phyloP scores from a whole-genome alignment of 2,329 filamentous ascomycete species.

The Uncinocarpus reesii region DNA sequence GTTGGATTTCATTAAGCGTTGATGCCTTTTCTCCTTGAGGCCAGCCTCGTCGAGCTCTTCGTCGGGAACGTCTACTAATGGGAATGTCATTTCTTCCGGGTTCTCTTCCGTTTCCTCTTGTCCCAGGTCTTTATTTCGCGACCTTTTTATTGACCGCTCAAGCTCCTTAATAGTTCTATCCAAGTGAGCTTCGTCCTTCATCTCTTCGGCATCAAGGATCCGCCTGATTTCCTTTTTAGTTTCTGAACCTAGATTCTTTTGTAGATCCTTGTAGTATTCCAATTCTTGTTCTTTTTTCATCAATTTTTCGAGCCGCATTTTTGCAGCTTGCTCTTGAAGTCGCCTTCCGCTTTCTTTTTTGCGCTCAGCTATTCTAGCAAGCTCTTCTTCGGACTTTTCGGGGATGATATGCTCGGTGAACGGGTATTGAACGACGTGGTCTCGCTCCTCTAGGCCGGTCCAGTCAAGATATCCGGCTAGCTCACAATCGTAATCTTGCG shows the following conservation, averaged over 20 bases:
- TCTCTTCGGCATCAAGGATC: constrained; percentile 76
- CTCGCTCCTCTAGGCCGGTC: constrained; percentile 80
- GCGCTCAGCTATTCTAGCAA: constrained; percentile 80
- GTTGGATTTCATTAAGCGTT: constrained; percentile 86
- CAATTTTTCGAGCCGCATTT: constrained; percentile 90
- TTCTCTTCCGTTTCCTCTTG: constrained; percentile 72
- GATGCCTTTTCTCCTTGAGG: constrained; percentile 84
- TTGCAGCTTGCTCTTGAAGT: constrained; percentile 89
- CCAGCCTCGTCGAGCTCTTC: constrained; percentile 86
- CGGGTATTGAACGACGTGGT: constrained; percentile 83
- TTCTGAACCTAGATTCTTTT: constrained; percentile 58
- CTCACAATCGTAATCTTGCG: constrained; percentile 71
- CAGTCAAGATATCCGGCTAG: constrained; percentile 71
- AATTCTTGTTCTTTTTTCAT: constrained; percentile 93
- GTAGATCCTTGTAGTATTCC: constrained; percentile 83
- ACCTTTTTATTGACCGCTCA: constrained; percentile 79
- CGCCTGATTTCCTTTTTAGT: constrained; percentile 87
- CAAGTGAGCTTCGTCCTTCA: constrained; percentile 80
- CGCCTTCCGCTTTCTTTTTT: constrained; percentile 88
- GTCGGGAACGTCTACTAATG: constrained; percentile 77
- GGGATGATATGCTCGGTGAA: constrained; percentile 82
- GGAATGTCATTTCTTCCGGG: constrained; percentile 68
- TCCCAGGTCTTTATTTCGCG: constrained; percentile 86
- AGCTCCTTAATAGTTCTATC: constrained; percentile 80
- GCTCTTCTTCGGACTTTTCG: constrained; percentile 89